Base-by-base conservation (phyloP, 2,329 filamentous ascomycete genomes). In the Penicillium capsulatum region DNA sequence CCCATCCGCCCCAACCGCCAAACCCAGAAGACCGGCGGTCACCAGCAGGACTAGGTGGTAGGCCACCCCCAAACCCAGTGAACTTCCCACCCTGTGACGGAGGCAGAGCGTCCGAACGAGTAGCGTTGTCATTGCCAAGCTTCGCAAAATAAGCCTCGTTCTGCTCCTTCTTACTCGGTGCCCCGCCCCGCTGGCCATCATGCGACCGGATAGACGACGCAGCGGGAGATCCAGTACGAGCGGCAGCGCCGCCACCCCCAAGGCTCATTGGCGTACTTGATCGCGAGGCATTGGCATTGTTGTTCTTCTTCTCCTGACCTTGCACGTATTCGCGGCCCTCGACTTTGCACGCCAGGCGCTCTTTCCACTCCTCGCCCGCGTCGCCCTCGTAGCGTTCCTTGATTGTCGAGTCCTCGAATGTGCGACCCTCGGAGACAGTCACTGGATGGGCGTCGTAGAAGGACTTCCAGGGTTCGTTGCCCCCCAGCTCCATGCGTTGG, bases 61-160 rank as follows among this genome's bases (percentile, higher is more conserved):
- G 78, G 34, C 82, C 81, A 60, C 83, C 94, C 24, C 92, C 92
- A 64, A 98, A 98, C 0, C 92, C 92, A 8, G 72, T 76, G 60
- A 88, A 98, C 66, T 94, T 96, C 8, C 92, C 92, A 44, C 92
- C 92, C 64, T 96, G 91, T 45, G 76, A 91, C 0, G 92, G 92
- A 19, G 87, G 84, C 36, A 97, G 55, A 54, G 79, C 73, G 0
- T 83, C 87, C 5, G 86, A 74, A 44, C 92, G 74, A 27, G 73
- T 70, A 4, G 89, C 86, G 61, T 98, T 98, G 45, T 87, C 86
- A 17, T 78, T 79, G 3, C 91, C 91, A 64, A 96, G 76, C 26
- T 76, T 79, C 31, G 90, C 84, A 69, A 98, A 97, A 67, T 94
- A 97, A 51, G 83, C 81, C 63, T 97, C 92, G 64, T 97, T 84